A percentile compares a stretch with the other conserved stretches of the same genome.
Conservation (phyloP, 805 yeast species). For the Candida mattraensis region DNA sequence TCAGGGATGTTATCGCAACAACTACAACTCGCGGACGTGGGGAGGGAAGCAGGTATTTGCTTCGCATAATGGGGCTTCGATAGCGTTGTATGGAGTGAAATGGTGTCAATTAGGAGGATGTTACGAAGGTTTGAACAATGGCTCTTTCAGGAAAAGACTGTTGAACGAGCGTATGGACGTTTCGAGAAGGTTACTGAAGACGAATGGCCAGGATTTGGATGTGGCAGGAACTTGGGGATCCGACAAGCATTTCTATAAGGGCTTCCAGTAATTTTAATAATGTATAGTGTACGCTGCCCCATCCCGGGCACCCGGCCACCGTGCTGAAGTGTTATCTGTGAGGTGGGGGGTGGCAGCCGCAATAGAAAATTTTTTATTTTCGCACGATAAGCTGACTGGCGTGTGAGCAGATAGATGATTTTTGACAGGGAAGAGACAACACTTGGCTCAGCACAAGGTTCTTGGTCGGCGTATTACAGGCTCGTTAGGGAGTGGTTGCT, state of each 20-base stretch:
- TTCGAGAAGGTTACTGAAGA: constrained; percentile 7
- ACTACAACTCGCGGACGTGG: constrained; percentile 79
- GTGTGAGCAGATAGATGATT: too few relatives aligned
- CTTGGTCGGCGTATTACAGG: too few relatives aligned
- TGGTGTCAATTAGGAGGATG: constrained; percentile 40
- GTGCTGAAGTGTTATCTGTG: too few relatives aligned
- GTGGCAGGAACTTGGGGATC: constrained; percentile 15
- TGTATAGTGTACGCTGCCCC: too few relatives aligned
- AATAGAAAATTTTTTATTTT: constrained; percentile 2
- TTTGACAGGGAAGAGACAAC: too few relatives aligned
- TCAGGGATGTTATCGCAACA: constrained; percentile 64
- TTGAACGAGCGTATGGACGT: constrained; percentile 26
- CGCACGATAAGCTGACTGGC: constrained; percentile 1
- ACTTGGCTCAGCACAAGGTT: too few relatives aligned
- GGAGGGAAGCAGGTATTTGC: constrained; percentile 20
- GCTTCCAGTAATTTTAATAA: constrained; percentile 9
- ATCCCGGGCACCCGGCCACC: too few relatives aligned
- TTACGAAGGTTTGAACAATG: constrained; percentile 16
- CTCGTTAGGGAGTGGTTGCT: too few relatives aligned
- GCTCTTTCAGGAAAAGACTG: constrained; percentile 22
- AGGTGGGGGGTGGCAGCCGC: too few relatives aligned
- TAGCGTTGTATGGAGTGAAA: constrained; percentile 56
- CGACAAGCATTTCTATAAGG: constrained; percentile 17
- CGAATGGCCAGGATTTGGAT: constrained; percentile 8
- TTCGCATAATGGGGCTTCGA: constrained; percentile 78